phyloP scores from a whole-genome alignment of 208 protist species.

The Crithidia fasciculata region DNA sequence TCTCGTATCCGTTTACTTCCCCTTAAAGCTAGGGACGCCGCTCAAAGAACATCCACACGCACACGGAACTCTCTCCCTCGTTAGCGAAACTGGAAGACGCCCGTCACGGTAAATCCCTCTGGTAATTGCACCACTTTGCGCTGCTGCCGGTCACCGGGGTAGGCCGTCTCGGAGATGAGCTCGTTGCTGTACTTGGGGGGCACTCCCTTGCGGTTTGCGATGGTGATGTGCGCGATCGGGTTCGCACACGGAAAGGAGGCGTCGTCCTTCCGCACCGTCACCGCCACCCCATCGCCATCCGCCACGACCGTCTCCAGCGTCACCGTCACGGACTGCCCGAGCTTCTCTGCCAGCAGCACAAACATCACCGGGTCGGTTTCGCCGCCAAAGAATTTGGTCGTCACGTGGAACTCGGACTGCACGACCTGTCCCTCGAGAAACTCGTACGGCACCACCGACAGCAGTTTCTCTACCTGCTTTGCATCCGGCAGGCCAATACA shows the following conservation, averaged over 20 bases:
- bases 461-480: constrained; percentile 19
- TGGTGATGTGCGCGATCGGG: constrained; percentile 58
- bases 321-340: constrained; percentile 37
- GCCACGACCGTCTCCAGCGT: constrained; percentile 44
- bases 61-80: neutral
- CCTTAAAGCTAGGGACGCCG: too few relatives aligned
- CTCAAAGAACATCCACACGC: neutral
- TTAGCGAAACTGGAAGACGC: constrained; percentile 36
- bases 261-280: constrained; percentile 34
- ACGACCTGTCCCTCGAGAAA: constrained; percentile 21
- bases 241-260: constrained; percentile 54
- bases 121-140: constrained; percentile 21
- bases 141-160: constrained; percentile 20
- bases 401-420: constrained; percentile 48
- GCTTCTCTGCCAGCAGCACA: constrained; percentile 31
- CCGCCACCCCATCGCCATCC: constrained; percentile 47
- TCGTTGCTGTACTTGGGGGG: constrained; percentile 72
- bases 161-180: constrained; percentile 32
- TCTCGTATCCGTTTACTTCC: neutral
- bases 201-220: constrained; percentile 49
- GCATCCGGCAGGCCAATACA: constrained; percentile 15
- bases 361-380: constrained; percentile 41
- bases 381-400: constrained; percentile 50
- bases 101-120: constrained; percentile 16
- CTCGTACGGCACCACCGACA: constrained; percentile 7